Conservation (phyloP, 306 rosid species). For the Prunus campanulata region DNA sequence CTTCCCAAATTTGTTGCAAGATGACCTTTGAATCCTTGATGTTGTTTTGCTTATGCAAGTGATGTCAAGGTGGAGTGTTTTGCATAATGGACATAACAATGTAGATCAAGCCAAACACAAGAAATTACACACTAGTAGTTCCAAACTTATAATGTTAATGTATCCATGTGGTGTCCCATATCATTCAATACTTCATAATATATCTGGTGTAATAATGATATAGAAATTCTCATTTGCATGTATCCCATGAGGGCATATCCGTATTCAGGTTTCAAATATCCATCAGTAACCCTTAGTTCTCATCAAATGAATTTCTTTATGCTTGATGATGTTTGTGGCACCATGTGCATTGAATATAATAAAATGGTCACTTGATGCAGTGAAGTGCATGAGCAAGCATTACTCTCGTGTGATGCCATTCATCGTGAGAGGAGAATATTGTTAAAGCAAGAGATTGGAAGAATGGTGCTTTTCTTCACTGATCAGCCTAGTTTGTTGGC, state of each 20-base stretch:
- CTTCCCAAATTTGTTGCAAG: too few species aligned
- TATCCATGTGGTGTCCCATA: background rate
- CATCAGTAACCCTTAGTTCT: background rate
- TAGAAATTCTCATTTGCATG: background rate
- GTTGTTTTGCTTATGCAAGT: background rate
- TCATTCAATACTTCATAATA: background rate
- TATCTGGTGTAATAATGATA: background rate
- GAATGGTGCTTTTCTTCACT: conserved; percentile 94
- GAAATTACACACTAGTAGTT: background rate
- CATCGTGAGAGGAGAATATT: conserved; percentile 94
- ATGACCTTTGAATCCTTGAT: background rate
- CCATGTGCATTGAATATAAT: conserved; percentile 26
- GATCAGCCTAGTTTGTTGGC: conserved; percentile 96
- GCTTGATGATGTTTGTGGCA: conserved; percentile 13
- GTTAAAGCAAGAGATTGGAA: conserved; percentile 95
- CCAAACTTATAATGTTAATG: background rate
- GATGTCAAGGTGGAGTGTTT: background rate
- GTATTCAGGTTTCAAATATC: background rate
- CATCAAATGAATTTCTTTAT: background rate
- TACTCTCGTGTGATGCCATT: conserved; percentile 76
- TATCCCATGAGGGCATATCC: background rate
- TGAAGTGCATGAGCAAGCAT: conserved; percentile 95
- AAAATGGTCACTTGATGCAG: conserved; percentile 47
- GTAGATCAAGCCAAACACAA: background rate
- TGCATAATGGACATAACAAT: background rate